Evolutionary conservation across 768 basidiomycete genomes (phyloP), one percentile per base, ranked within the genome.

Genomic region (Heimioporus sp.): DNA sequence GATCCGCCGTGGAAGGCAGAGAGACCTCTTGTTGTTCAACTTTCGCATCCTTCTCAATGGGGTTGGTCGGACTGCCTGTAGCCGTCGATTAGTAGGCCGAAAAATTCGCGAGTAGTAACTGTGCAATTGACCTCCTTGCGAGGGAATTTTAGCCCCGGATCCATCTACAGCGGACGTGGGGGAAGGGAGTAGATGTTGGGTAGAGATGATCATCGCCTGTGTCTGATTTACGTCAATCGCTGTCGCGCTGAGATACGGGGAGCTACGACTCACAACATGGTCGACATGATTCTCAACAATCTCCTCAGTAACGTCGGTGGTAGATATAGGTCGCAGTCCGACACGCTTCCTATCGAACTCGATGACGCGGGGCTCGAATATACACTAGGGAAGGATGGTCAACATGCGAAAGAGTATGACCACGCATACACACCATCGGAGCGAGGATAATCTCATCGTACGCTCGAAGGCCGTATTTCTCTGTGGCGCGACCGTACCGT

Each of bases 401-500:
- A 55, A 46, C 38, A 38, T 1, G 1, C 31, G 32, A 49, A 46
- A 11, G 19, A 5, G 28, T 8, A 19, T 41, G 35, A n/a, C 49
- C 19, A 11, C 21, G 34, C 28, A 39, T 20, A 71, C 78, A 57
- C 61, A 94, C 97, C 86, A 96, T 91, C 3, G 96, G 92, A 1
- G 95, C 93, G 31, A 98, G 74, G 53, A 97, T 95, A 46, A 90
- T 86, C 69, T 99, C 97, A 65, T 98, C 96, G 64, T 97, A 98
- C 2, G 91, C 87, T 24, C 93, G 84, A 40, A 97, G 73, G 24
- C 84, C 87, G 65, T 94, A 98, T 65, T 97, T 97, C 66, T 89
- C 81, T 0, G 94, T 87, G 13, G 84, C 73, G 48, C 81, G 78
- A 35, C 82, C 84, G 6, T 93, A 87, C 47, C 80, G 73, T 35